Evolutionary conservation across 805 yeast species (phyloP).

Genomic region (Yarrowia hollandica): DNA sequence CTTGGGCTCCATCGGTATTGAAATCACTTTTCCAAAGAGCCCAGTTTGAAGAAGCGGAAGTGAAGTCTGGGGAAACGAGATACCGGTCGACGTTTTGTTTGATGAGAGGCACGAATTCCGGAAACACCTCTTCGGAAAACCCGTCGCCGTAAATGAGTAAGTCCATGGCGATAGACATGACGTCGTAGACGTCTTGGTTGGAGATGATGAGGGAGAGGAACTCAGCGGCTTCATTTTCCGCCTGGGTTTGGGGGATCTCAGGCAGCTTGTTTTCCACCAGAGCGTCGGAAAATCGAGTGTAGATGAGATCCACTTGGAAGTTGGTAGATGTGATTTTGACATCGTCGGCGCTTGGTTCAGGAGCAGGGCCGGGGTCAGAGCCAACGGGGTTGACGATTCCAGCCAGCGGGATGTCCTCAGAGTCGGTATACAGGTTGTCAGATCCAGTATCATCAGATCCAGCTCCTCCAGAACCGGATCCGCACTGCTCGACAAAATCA

Average conservation of each 20-base stretch:
- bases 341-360: too few relatives aligned
- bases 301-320: neutral
- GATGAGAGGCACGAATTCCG: neutral
- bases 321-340: too few relatives aligned
- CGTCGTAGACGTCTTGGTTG: neutral
- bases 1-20: neutral
- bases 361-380: too few relatives aligned
- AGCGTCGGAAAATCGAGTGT: neutral
- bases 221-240: neutral
- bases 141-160: neutral
- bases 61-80: neutral
- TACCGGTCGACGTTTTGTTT: neutral
- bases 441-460: too few relatives aligned
- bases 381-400: too few relatives aligned
- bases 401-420: too few relatives aligned
- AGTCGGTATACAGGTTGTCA: too few relatives aligned
- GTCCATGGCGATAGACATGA: neutral
- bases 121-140: neutral
- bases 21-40: neutral
- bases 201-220: neutral
- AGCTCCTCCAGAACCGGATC: too few relatives aligned
- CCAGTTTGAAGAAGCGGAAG: neutral
- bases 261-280: neutral
- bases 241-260: neutral
- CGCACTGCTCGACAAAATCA: too few relatives aligned